These are phyloP conservation scores for Puccinia hordei DNA, from an alignment of 1,284 basidiomycete genomes.

Conservation along the genomic window DNA sequence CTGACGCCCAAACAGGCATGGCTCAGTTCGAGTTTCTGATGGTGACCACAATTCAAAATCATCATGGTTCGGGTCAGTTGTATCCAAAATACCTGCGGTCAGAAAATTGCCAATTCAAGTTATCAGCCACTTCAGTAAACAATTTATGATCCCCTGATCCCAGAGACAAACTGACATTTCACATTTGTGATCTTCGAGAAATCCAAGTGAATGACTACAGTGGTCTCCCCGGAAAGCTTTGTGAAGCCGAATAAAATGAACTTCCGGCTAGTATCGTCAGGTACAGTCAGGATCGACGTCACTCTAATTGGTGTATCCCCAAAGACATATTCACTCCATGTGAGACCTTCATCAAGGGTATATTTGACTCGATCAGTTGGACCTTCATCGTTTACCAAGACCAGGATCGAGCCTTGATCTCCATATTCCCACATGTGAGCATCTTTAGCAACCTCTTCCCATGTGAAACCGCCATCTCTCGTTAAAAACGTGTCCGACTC, in stretches of 20 bases:
- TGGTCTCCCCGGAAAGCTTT: conserved; percentile 63
- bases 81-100: conserved; percentile 69
- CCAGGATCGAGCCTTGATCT: conserved; percentile 88
- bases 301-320: conserved; percentile 73
- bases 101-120: conserved; percentile 40
- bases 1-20: conserved; percentile 83
- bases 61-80: conserved; percentile 73
- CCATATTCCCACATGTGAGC: conserved; percentile 98
- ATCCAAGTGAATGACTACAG: conserved; percentile 82
- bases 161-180: conserved; percentile 67
- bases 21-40: conserved; percentile 74
- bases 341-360: conserved; percentile 81
- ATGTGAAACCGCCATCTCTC: conserved; percentile 93
- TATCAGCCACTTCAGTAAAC: conserved; percentile 36
- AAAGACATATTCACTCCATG: conserved; percentile 86
- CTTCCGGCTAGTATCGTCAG: conserved; percentile 82
- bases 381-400: conserved; percentile 93
- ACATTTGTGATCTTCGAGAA: conserved; percentile 75
- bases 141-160: conserved; percentile 6
- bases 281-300: conserved; percentile 79
- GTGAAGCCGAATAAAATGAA: conserved; percentile 81
- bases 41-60: conserved; percentile 96
- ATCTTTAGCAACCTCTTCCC: conserved; percentile 98
- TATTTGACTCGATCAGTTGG: conserved; percentile 85
- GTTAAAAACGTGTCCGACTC: conserved; percentile 95